These are phyloP conservation scores for Podila verticillata DNA, from an alignment of 192 early-diverging fungal genomes.

Conservation along the genomic window DNA sequence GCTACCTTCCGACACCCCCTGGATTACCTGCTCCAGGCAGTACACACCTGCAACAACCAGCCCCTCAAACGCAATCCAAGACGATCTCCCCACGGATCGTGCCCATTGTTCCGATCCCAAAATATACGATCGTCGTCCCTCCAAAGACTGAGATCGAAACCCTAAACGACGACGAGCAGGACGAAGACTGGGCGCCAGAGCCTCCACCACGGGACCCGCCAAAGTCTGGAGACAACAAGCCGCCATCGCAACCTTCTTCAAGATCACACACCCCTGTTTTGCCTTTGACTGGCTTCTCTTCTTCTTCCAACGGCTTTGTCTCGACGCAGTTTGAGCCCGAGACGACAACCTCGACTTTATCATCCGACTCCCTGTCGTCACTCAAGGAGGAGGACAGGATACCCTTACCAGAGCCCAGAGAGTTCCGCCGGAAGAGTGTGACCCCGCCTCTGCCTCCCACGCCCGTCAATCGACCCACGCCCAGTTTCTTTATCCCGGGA, in stretches of 20 bases:
- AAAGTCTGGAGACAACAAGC: not conserved
- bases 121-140: slow-evolving; percentile 29
- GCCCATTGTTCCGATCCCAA: slow-evolving; percentile 37
- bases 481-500: not conserved
- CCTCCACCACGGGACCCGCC: slow-evolving; percentile 33
- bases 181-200: slow-evolving; percentile 26
- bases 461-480: not conserved
- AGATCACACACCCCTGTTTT: slow-evolving; percentile 1
- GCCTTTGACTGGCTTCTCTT: not conserved
- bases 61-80: slow-evolving; percentile 9
- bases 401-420: slow-evolving; percentile 36
- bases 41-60: not conserved
- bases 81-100: slow-evolving; percentile 44
- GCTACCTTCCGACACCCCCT: slow-evolving; percentile 14
- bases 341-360: not conserved
- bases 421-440: slow-evolving; percentile 30
- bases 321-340: not conserved
- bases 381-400: slow-evolving; percentile 12
- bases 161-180: slow-evolving; percentile 13
- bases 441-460: slow-evolving; percentile 1
- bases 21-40: not conserved
- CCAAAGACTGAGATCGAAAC: slow-evolving; percentile 24
- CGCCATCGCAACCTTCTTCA: not conserved
- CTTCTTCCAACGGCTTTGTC: not conserved
- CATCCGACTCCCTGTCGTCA: not conserved